Evolutionary conservation across 1,284 basidiomycete genomes (phyloP).

Genomic region (Microbotryum saponariae): DNA sequence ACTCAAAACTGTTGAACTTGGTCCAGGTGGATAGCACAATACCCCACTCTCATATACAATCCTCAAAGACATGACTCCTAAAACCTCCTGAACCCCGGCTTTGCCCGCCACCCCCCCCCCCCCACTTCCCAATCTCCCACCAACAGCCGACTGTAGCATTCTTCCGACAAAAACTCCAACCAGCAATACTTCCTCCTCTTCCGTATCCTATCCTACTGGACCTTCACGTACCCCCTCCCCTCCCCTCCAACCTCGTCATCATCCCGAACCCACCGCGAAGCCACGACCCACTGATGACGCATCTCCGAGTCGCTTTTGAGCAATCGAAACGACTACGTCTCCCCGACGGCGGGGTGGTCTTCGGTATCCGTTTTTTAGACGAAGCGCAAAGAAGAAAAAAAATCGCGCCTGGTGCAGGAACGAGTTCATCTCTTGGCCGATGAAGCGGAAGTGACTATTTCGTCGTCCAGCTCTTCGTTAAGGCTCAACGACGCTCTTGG

Average conservation of each 20-base stretch:
- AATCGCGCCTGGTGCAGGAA: conserved; percentile 27
- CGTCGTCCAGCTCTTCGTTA: conserved; percentile 66
- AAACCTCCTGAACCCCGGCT: neutral
- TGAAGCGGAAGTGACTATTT: conserved; percentile 50
- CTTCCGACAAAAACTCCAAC: conserved; percentile 96
- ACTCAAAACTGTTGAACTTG: conserved; percentile 81
- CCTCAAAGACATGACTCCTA: neutral
- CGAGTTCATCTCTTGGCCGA: conserved; percentile 37
- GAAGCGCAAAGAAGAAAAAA: conserved; percentile 11
- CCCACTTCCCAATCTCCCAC: neutral
- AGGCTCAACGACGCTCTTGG: conserved; percentile 67
- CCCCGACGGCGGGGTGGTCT: conserved; percentile 34
- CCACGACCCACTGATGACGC: conserved; percentile 45
- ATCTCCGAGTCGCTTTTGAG: conserved; percentile 61
- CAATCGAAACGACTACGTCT: conserved; percentile 82
- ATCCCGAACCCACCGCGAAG: conserved; percentile 59
- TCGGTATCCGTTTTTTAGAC: conserved; percentile 43
- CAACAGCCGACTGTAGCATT: conserved; percentile 78
- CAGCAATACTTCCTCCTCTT: conserved; percentile 85
- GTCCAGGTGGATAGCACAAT: conserved; percentile 57
- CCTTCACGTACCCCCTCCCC: conserved; percentile 58
- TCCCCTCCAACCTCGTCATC: conserved; percentile 62
- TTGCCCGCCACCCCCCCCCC: no score
- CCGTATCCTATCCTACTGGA: conserved; percentile 68
- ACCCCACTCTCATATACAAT: neutral